Percentiles rank a stretch among this genome's conserved stretches.
Evolutionary conservation across 495 filamentous ascomycete species (phyloP).

Genomic region (Aspergillus homomorphus): DNA sequence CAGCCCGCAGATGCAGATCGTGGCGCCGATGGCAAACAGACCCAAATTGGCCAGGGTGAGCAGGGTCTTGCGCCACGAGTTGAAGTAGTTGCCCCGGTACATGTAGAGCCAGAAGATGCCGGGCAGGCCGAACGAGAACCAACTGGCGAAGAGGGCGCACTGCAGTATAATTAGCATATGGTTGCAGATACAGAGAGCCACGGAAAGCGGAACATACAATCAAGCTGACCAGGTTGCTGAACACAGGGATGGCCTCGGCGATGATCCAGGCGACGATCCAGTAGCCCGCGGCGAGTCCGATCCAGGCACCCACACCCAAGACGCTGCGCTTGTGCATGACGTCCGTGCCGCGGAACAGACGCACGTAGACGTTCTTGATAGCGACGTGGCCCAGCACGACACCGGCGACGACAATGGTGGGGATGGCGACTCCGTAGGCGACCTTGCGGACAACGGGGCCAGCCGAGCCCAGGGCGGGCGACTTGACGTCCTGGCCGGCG

Average conservation of each 20-base stretch:
- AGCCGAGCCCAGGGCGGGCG: slow-evolving; percentile 69
- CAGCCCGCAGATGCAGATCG: slow-evolving; percentile 6
- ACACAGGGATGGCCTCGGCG: slow-evolving; percentile 70
- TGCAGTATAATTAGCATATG: not conserved
- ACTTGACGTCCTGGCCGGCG: slow-evolving; percentile 59
- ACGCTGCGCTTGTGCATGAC: slow-evolving; percentile 56
- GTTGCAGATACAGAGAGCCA: not conserved
- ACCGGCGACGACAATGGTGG: slow-evolving; percentile 51
- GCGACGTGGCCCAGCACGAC: slow-evolving; percentile 61
- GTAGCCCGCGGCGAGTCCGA: slow-evolving; percentile 50
- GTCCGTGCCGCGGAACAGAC: slow-evolving; percentile 54
- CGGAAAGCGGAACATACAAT: slow-evolving; percentile 24
- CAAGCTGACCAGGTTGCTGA: slow-evolving; percentile 59
- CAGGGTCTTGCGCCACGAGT: slow-evolving; percentile 30
- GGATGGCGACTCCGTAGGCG: slow-evolving; percentile 73
- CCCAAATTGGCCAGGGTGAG: slow-evolving; percentile 31
- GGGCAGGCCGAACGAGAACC: slow-evolving; percentile 45
- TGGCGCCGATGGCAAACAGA: slow-evolving; percentile 31
- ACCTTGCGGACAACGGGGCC: slow-evolving; percentile 58
- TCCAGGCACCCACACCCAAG: slow-evolving; percentile 49
- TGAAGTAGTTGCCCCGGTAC: slow-evolving; percentile 32
- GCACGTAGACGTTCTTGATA: slow-evolving; percentile 62
- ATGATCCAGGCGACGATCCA: slow-evolving; percentile 70
- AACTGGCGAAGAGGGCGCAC: slow-evolving; percentile 14
- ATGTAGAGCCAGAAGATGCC: slow-evolving; percentile 46